Conservation (phyloP, 2,329 filamentous ascomycete species). For the Cercospora nicotianae region DNA sequence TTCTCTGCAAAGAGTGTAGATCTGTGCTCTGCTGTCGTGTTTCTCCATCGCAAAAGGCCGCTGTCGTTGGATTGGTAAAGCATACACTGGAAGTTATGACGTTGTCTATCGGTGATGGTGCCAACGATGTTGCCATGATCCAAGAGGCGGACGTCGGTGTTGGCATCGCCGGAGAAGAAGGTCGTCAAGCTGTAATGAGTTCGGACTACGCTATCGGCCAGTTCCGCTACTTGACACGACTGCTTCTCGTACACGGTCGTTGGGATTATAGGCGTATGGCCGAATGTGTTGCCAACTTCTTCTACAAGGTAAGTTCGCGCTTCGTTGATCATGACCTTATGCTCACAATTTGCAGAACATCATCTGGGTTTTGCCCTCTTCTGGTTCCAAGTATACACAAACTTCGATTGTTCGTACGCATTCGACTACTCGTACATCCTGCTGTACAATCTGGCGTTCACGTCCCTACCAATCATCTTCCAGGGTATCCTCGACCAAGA, state of each 20-base stretch:
- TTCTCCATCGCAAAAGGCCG: conserved; percentile 92
- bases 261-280: conserved; percentile 95
- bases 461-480: conserved; percentile 87
- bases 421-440: conserved; percentile 98
- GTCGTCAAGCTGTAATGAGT: conserved; percentile 90
- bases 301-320: conserved; percentile 73
- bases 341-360: conserved; percentile 66
- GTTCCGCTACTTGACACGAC: conserved; percentile 81
- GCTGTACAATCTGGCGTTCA: conserved; percentile 95
- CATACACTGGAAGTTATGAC: conserved; percentile 94
- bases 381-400: conserved; percentile 95
- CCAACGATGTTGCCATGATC: conserved; percentile 97
- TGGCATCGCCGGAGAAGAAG: conserved; percentile 90
- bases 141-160: conserved; percentile 97
- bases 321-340: not conserved
- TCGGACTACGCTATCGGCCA: conserved; percentile 95
- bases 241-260: conserved; percentile 85
- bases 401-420: conserved; percentile 94
- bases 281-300: conserved; percentile 96
- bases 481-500: conserved; percentile 98
- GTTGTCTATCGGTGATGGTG: conserved; percentile 86
- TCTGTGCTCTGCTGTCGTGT: conserved; percentile 97
- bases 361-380: conserved; percentile 94
- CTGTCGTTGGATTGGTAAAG: conserved; percentile 96
- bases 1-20: conserved; percentile 95